A percentile compares a stretch with the other conserved stretches of the same genome.
Conservation (phyloP, 805 yeast species). For the Wickerhamiella musiphila region DNA sequence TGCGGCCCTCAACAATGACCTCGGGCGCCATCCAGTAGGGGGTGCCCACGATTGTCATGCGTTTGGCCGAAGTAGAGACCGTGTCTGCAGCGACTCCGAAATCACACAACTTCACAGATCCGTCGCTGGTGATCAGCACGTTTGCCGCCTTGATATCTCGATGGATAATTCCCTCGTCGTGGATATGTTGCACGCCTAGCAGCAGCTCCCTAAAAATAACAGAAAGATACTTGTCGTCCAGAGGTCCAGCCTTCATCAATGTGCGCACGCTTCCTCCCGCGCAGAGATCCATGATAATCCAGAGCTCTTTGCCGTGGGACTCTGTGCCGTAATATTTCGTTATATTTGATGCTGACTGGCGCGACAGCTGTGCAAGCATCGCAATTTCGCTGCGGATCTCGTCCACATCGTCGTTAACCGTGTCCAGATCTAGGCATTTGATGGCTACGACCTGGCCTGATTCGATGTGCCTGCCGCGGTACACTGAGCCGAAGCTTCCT, state of each 20-base stretch:
- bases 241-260: slow-evolving; percentile 63
- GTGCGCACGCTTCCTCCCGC: slow-evolving; percentile 93
- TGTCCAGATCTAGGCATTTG: slow-evolving; percentile 79
- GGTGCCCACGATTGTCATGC: slow-evolving; percentile 77
- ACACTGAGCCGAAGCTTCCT: slow-evolving; percentile 94
- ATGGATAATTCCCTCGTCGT: slow-evolving; percentile 80
- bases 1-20: slow-evolving; percentile 28
- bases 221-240: slow-evolving; percentile 71
- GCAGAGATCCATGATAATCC: slow-evolving; percentile 97
- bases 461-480: slow-evolving; percentile 44
- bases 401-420: slow-evolving; percentile 82
- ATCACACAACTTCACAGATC: slow-evolving; percentile 82
- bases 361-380: slow-evolving; percentile 63
- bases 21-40: slow-evolving; percentile 44
- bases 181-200: slow-evolving; percentile 64
- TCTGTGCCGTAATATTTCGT: slow-evolving; percentile 85
- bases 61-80: slow-evolving; percentile 51
- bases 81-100: slow-evolving; percentile 97
- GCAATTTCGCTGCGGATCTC: slow-evolving; percentile 91
- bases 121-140: slow-evolving; percentile 74
- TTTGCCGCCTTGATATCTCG: slow-evolving; percentile 96
- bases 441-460: slow-evolving; percentile 78
- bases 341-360: slow-evolving; percentile 58
- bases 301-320: slow-evolving; percentile 71
- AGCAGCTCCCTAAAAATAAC: slow-evolving; percentile 74